phyloP scores from a whole-genome alignment of 768 basidiomycete species.

The Coprinopsis cinerea region DNA sequence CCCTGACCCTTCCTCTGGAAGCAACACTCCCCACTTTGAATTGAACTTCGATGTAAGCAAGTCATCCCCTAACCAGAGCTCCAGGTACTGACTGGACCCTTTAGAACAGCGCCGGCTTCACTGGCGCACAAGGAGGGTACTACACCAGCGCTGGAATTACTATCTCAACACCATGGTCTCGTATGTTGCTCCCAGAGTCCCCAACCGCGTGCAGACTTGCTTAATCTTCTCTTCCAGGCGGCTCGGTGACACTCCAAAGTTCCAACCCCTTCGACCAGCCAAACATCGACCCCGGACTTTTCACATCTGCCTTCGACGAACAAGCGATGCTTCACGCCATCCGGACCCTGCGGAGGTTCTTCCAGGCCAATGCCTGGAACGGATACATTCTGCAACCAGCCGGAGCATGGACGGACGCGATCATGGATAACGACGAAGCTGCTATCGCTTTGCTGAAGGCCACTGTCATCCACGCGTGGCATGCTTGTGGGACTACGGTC shows the following conservation, averaged over 20 bases:
- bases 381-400: slow-evolving; percentile 11
- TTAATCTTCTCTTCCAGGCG: slow-evolving; percentile 3
- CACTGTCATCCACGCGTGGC: slow-evolving; percentile 17
- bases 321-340: slow-evolving; percentile 17
- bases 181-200: not conserved
- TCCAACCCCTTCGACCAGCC: slow-evolving; percentile 36
- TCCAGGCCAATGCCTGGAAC: slow-evolving; percentile 15
- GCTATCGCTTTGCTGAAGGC: slow-evolving; percentile 15
- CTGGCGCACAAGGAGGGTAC: not conserved
- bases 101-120: not conserved
- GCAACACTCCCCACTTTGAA: slow-evolving; percentile 8
- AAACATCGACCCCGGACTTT: slow-evolving; percentile 32
- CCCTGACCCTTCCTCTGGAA: slow-evolving; percentile 13
- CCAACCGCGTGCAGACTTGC: not conserved
- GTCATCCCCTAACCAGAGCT: not conserved
- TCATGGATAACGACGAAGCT: not conserved
- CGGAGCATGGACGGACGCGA: not conserved
- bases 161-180: not conserved
- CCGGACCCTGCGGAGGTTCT: slow-evolving; percentile 14
- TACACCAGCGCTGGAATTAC: not conserved
- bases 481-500: slow-evolving; percentile 25
- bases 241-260: slow-evolving; percentile 26
- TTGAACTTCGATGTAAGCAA: not conserved
- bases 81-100: not conserved
- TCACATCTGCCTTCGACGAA: slow-evolving; percentile 19